Conservation (phyloP, 2,329 filamentous ascomycete species). For the Boeremia exigua region DNA sequence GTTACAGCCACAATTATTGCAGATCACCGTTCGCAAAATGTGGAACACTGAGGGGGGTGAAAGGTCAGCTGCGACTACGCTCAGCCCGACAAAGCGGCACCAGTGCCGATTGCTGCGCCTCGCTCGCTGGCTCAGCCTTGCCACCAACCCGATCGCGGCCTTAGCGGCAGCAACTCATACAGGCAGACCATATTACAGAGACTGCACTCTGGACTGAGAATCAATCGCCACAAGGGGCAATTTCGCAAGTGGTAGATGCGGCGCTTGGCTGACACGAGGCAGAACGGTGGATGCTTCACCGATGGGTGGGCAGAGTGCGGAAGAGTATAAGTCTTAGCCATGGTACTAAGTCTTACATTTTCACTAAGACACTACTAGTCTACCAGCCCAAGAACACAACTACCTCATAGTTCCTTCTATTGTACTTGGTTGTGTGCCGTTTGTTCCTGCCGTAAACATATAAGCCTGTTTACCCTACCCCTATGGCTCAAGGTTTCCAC, state of each 20-base stretch:
- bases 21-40: background rate
- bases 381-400: background rate
- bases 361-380: background rate
- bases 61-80: background rate
- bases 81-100: background rate
- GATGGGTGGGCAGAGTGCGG: background rate
- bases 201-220: background rate
- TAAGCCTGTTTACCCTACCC: conserved; percentile 11
- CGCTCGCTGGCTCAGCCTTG: background rate
- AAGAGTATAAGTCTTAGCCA: background rate
- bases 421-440: background rate
- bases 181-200: background rate
- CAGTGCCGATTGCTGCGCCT: background rate
- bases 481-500: background rate
- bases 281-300: background rate
- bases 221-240: background rate
- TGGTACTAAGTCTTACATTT: background rate
- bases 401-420: background rate
- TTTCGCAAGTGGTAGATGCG: background rate
- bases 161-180: background rate
- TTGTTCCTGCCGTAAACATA: conserved; percentile 11
- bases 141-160: background rate
- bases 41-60: background rate
- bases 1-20: background rate
- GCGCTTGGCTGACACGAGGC: conserved; percentile 2